A percentile compares a stretch with the other conserved stretches of the same genome.
Conservation (phyloP, 2,329 filamentous ascomycete species). For the Incumbomyces lentus region DNA sequence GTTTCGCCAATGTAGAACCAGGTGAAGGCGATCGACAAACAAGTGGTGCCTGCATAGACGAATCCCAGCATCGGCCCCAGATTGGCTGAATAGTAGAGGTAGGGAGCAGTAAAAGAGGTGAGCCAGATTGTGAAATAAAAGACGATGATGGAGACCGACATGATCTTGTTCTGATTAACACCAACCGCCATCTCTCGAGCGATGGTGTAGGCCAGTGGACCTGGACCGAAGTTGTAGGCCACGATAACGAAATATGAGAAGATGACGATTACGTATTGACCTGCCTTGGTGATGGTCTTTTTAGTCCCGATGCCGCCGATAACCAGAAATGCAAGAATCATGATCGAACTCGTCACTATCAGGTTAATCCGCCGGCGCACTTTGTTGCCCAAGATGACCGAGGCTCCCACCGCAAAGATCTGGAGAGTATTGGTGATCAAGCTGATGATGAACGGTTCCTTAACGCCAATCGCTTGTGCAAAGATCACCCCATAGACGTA, state of each 20-base stretch:
- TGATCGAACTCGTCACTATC: constrained; percentile 30
- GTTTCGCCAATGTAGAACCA: constrained; percentile 28
- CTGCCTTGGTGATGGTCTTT: constrained; percentile 7
- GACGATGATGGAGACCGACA: constrained; percentile 31
- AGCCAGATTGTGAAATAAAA: constrained; percentile 31
- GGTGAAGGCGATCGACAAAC: constrained; percentile 22
- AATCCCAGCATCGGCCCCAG: constrained; percentile 29
- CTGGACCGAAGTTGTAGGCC: constrained; percentile 38
- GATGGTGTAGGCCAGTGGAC: constrained; percentile 34
- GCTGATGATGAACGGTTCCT: constrained; percentile 33
- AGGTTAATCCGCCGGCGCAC: constrained; percentile 31
- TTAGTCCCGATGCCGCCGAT: constrained; percentile 34
- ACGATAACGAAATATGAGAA: constrained; percentile 35
- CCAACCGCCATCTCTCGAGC: constrained; percentile 40
- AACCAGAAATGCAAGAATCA: constrained; percentile 32
- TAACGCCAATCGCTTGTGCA: constrained; percentile 32
- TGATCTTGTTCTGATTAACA: constrained; percentile 39
- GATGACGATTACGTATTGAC: constrained; percentile 29
- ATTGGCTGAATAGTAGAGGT: constrained; percentile 26
- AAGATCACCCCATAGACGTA: constrained; percentile 38
- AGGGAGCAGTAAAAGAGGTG: constrained; percentile 26
- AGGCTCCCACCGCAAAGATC: constrained; percentile 31
- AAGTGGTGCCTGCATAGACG: constrained; percentile 25
- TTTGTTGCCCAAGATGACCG: constrained; percentile 34
- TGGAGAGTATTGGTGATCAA: constrained; percentile 36